Evolutionary conservation across 2,329 filamentous ascomycete genomes (phyloP).

Genomic region (Cordyceps sp.): DNA sequence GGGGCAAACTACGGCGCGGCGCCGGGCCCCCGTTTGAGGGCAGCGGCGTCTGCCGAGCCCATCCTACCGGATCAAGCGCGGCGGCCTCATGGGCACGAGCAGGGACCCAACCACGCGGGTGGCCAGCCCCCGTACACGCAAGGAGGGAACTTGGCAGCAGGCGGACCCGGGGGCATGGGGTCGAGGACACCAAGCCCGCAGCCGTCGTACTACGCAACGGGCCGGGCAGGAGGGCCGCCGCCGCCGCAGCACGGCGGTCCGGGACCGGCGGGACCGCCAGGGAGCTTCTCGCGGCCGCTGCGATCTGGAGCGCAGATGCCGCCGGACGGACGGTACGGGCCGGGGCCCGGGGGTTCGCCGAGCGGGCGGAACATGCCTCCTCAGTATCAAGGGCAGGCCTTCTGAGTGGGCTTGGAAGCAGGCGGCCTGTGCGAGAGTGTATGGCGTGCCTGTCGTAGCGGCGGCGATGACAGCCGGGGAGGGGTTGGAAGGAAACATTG

Average conservation of each 20-base stretch:
- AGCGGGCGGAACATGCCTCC: slow-evolving; percentile 9
- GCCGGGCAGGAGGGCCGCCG: slow-evolving; percentile 5
- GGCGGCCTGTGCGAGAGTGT: too few relatives aligned
- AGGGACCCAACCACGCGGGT: too few relatives aligned
- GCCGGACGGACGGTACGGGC: slow-evolving; percentile 14
- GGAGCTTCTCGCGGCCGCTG: slow-evolving; percentile 17
- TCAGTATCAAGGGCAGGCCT: slow-evolving; percentile 20
- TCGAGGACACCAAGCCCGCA: slow-evolving; percentile 12
- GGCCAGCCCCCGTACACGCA: slow-evolving; percentile 44
- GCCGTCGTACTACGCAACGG: slow-evolving; percentile 10
- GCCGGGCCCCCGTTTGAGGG: too few relatives aligned
- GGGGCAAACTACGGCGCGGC: too few relatives aligned
- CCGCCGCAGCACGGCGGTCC: slow-evolving; percentile 8
- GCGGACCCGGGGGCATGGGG: slow-evolving; percentile 16
- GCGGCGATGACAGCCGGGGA: too few relatives aligned
- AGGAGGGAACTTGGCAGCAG: slow-evolving; percentile 39
- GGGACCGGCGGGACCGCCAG: slow-evolving; percentile 6
- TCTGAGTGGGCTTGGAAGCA: too few relatives aligned
- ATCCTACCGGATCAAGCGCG: too few relatives aligned
- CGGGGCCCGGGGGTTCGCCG: slow-evolving; percentile 6
- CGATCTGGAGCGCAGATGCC: slow-evolving; percentile 10
- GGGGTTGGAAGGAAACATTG: too few relatives aligned
- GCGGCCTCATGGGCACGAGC: too few relatives aligned
- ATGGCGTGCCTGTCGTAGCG: too few relatives aligned
- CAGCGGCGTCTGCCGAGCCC: too few relatives aligned